Conservation (phyloP, 805 yeast species). For the Suhomyces kilbournensis region DNA sequence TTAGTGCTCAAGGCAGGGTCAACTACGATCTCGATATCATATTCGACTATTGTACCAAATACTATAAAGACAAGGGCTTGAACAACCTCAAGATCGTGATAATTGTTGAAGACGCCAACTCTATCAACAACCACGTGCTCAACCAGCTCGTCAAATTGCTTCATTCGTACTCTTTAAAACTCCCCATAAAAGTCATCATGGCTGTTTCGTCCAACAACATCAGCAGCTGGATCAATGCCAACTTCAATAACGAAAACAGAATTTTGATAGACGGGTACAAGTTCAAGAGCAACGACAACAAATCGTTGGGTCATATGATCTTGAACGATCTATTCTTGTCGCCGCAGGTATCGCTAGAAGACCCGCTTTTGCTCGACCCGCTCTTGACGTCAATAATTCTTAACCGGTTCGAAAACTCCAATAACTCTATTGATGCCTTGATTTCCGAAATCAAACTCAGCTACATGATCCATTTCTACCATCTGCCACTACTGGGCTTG, state of each 20-base stretch:
- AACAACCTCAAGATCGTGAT: constrained; percentile 19
- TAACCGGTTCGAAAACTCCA: constrained; percentile 34
- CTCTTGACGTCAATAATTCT: constrained; percentile 24
- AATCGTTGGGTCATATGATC: constrained; percentile 31
- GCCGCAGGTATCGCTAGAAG: constrained; percentile 14
- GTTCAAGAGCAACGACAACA: constrained; percentile 31
- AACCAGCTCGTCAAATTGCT: constrained; percentile 35
- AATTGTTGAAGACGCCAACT: constrained; percentile 37
- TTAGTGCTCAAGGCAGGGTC: constrained; percentile 17
- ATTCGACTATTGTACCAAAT: constrained; percentile 26
- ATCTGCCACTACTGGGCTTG: constrained; percentile 31
- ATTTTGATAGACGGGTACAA: constrained; percentile 27
- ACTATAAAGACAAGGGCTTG: constrained; percentile 5
- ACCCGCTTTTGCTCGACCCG: constrained; percentile 8
- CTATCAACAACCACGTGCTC: constrained; percentile 30
- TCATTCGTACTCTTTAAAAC: constrained; percentile 20
- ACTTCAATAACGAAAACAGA: constrained; percentile 29
- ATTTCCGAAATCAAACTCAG: constrained; percentile 35
- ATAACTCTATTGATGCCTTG: constrained; percentile 40
- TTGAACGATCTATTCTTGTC: constrained; percentile 30
- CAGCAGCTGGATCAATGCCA: constrained; percentile 35
- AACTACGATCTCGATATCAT: constrained; percentile 37
- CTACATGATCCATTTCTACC: constrained; percentile 41
- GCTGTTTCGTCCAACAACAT: constrained; percentile 35
- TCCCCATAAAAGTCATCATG: constrained; percentile 35